A percentile compares a stretch with the other conserved stretches of the same genome.
These are phyloP conservation scores for Fraxinus dipetala DNA, from an alignment of 305 asterid genomes.

Conservation along the genomic window DNA sequence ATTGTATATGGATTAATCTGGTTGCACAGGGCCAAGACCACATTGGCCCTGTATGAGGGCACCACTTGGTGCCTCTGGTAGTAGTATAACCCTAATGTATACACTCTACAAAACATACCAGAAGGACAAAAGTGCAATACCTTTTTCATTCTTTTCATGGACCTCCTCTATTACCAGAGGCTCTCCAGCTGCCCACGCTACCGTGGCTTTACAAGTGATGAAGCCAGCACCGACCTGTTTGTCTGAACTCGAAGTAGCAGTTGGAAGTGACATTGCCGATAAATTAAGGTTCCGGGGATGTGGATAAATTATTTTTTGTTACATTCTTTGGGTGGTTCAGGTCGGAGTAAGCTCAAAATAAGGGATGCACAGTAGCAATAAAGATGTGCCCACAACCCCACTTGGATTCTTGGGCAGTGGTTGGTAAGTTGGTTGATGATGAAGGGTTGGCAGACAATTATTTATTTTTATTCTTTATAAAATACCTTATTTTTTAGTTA, in stretches of 20 bases:
- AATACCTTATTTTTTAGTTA: no score
- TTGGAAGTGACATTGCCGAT: not conserved
- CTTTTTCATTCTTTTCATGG: constrained; percentile 63
- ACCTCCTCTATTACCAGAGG: constrained; percentile 78
- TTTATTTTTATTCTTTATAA: not conserved
- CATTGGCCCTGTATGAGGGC: no score
- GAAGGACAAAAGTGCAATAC: constrained; percentile 27
- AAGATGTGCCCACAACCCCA: not conserved
- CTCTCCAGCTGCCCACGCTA: constrained; percentile 79
- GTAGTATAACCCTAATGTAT: not conserved
- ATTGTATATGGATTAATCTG: no score
- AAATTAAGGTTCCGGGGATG: not conserved
- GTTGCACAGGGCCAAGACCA: no score
- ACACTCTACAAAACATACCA: not conserved
- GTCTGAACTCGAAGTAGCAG: not conserved
- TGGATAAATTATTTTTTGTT: not conserved
- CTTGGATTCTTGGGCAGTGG: not conserved
- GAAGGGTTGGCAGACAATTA: not conserved
- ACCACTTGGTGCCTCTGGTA: no score
- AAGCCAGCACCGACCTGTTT: constrained; percentile 15
- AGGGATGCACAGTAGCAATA: not conserved
- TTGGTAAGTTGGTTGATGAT: not conserved
- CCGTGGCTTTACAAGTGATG: constrained; percentile 66
- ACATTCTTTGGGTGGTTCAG: not conserved
- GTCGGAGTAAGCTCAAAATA: not conserved